phyloP scores from a whole-genome alignment of 2,329 filamentous ascomycete species.

The Aspergillus fumigatiaffinis region DNA sequence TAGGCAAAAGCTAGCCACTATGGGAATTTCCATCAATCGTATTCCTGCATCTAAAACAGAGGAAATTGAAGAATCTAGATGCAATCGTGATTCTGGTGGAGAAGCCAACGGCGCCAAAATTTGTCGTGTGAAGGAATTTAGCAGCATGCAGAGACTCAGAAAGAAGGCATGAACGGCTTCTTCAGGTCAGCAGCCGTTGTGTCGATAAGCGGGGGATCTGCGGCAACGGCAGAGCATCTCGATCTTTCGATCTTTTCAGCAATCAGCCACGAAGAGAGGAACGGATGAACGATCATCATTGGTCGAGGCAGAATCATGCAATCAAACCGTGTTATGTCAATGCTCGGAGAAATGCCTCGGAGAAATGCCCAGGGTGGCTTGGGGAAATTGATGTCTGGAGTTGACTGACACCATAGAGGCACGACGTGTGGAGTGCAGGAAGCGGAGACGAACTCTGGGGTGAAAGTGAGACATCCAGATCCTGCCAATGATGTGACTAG shows the following conservation, averaged over 20 bases:
- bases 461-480: no score
- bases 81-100: no score
- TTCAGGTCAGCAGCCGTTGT: neutral
- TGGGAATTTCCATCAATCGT: constrained; percentile 13
- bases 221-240: neutral
- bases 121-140: no score
- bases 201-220: neutral
- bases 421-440: neutral
- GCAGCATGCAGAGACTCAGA: neutral
- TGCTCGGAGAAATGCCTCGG: neutral
- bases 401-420: no score
- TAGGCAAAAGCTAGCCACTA: neutral
- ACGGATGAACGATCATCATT: no score
- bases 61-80: no score
- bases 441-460: neutral
- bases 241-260: neutral
- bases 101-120: no score
- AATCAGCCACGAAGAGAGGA: neutral
- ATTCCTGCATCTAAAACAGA: no score
- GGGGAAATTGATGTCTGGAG: neutral
- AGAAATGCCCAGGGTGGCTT: neutral
- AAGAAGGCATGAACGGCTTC: neutral
- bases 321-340: no score
- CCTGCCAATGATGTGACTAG: no score
- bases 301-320: no score